phyloP scores from a whole-genome alignment of 257 asterid genomes.

The Penstemon davidsonii region DNA sequence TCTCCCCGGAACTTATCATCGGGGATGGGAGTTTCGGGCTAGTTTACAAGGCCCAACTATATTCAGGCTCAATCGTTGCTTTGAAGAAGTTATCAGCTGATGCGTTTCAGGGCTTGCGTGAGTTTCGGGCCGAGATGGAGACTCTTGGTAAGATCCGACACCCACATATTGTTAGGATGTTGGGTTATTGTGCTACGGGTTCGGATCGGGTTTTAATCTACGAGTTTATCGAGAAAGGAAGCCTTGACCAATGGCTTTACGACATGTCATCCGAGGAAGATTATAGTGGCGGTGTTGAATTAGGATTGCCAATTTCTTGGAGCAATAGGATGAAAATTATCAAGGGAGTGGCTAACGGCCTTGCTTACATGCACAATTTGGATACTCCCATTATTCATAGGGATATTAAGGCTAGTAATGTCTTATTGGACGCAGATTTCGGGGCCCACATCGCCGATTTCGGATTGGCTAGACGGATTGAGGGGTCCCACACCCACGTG shows the following conservation, averaged over 20 bases:
- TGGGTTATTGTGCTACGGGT: conserved; percentile 73
- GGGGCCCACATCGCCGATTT: conserved; percentile 85
- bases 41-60: conserved; percentile 73
- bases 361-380: conserved; percentile 65
- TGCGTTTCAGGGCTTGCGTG: conserved; percentile 88
- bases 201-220: conserved; percentile 69
- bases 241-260: conserved; percentile 89
- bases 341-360: conserved; percentile 62
- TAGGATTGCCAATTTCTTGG: conserved; percentile 59
- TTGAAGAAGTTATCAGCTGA: conserved; percentile 68
- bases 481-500: conserved; percentile 68
- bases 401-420: conserved; percentile 75
- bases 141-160: conserved; percentile 78
- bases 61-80: conserved; percentile 68
- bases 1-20: conserved; percentile 69
- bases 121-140: conserved; percentile 93
- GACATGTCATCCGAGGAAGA: conserved; percentile 48
- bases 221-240: conserved; percentile 74
- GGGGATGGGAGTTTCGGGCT: conserved; percentile 94
- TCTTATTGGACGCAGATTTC: conserved; percentile 52
- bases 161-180: conserved; percentile 64
- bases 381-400: conserved; percentile 64
- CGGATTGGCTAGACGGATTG: conserved; percentile 71
- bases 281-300: conserved; percentile 18
- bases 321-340: conserved; percentile 55